Conservation (phyloP, 1,284 basidiomycete genomes). For the Tetrapyrgos nigripes region DNA sequence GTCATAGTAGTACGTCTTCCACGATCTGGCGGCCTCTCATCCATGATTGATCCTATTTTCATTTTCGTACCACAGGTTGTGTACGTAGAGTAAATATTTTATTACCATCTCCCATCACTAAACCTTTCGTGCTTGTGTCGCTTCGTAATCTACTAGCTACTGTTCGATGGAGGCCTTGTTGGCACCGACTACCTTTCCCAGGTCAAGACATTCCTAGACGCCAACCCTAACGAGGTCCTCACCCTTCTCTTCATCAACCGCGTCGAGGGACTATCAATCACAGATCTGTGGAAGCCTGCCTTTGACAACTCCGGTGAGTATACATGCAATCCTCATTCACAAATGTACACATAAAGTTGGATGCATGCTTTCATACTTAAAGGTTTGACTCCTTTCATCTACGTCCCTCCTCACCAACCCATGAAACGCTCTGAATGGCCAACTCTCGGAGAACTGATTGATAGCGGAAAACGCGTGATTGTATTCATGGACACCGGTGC, state of each 20-base stretch:
- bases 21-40: neutral
- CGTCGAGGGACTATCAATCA: slow-evolving; percentile 60
- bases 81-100: slow-evolving; percentile 12
- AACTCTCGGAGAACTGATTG: slow-evolving; percentile 74
- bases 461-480: slow-evolving; percentile 69
- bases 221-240: slow-evolving; percentile 78
- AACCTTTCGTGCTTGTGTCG: too few species aligned
- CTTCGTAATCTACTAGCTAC: too few species aligned
- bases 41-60: slow-evolving; percentile 13
- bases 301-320: slow-evolving; percentile 54
- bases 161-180: slow-evolving; percentile 73
- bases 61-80: slow-evolving; percentile 20
- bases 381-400: slow-evolving; percentile 65
- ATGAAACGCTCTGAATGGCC: slow-evolving; percentile 72
- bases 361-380: slow-evolving; percentile 25
- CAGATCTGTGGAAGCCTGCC: slow-evolving; percentile 57
- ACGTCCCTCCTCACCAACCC: slow-evolving; percentile 61
- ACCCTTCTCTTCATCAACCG: slow-evolving; percentile 78
- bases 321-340: neutral
- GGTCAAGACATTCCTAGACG: slow-evolving; percentile 69
- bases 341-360: neutral
- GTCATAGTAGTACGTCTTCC: slow-evolving; percentile 60
- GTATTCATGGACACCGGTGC: slow-evolving; percentile 74
- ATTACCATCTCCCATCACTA: neutral
- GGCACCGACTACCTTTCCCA: slow-evolving; percentile 62